Evolutionary conservation across 306 rosid species (phyloP).

Genomic region (Chamaecrista fasciculata): DNA sequence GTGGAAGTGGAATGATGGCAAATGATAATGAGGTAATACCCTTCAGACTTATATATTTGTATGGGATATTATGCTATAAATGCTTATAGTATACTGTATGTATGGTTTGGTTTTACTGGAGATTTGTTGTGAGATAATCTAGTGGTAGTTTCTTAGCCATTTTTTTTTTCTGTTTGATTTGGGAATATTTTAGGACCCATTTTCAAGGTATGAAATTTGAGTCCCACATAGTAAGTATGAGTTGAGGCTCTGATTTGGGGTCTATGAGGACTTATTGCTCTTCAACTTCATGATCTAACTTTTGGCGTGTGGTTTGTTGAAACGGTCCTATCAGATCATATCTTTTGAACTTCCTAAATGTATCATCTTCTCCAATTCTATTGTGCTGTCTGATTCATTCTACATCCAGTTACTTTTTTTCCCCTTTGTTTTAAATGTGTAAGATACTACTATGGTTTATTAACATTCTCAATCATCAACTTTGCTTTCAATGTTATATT

Average conservation of each 20-base stretch:
- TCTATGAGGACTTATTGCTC: no score
- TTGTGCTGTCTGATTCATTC: background rate
- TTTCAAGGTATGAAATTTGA: no score
- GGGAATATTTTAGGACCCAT: background rate
- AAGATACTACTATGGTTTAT: background rate
- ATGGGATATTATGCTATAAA: background rate
- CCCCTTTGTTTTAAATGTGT: background rate
- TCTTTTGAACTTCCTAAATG: background rate
- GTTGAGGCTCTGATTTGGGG: no score
- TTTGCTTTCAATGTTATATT: background rate
- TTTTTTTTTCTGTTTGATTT: background rate
- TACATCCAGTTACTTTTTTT: background rate
- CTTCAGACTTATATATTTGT: background rate
- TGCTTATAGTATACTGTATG: background rate
- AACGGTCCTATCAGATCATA: no score
- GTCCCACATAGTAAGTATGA: no score
- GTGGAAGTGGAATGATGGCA: conserved; percentile 49
- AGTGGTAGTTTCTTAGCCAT: background rate
- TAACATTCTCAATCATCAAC: background rate
- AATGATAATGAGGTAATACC: conserved; percentile 50
- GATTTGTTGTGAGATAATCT: background rate
- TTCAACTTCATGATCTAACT: no score
- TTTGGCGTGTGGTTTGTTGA: no score
- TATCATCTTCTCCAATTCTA: background rate
- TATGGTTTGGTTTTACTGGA: background rate